Base-by-base conservation (phyloP, 768 basidiomycete genomes). In the Strobilomyces echinocephalus region DNA sequence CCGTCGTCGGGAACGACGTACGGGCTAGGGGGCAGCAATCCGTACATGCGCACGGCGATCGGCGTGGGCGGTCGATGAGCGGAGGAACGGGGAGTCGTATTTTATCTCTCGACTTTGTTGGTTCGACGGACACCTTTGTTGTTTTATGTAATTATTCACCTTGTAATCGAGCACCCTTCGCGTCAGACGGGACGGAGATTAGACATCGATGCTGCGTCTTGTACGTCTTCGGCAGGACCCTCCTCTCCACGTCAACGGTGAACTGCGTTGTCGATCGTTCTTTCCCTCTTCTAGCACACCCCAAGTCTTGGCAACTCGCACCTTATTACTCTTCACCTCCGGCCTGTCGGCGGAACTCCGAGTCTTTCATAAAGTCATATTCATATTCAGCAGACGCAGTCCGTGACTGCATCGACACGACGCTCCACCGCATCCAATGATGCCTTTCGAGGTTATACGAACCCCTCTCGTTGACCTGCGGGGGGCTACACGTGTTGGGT, bases 21-120 rank as follows among this genome's bases (percentile, higher is more conserved):
- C 66, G 81, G 78, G 20, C 76, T 87, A 76, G 70, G 73, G 8
- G 64, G 70, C 15, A 84, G 79, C 62, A 84, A 82, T 31, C 81
- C 82, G 16, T 88, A 84, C 63, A 74, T 87, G 72, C 79, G 86
- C 55, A 76, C 83, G 40, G 73, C 82, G 56, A 75, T 87, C 50
- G 68, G 69, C 1, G 82, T 82, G 40, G 77, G 77, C 9, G 76
- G 76, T 48, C 73, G 81, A 61, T 80, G 73, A 72, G 45, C 11
- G 43, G 14, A 16, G 18, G 5, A 24, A 2, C 1, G 35, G 8
- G 28, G 34, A 47, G 8, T 64, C 55, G 61, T 39, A 39, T 39
- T 51, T 60, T 65, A 64, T 66, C 60, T 50, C 35, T 54, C 10
- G 31, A 18, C 24, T 60, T n/a, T 55, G 53, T 45, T 66, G 51